phyloP scores from a whole-genome alignment of 2,329 filamentous ascomycete genomes.

The Dactylonectria macrodidyma region DNA sequence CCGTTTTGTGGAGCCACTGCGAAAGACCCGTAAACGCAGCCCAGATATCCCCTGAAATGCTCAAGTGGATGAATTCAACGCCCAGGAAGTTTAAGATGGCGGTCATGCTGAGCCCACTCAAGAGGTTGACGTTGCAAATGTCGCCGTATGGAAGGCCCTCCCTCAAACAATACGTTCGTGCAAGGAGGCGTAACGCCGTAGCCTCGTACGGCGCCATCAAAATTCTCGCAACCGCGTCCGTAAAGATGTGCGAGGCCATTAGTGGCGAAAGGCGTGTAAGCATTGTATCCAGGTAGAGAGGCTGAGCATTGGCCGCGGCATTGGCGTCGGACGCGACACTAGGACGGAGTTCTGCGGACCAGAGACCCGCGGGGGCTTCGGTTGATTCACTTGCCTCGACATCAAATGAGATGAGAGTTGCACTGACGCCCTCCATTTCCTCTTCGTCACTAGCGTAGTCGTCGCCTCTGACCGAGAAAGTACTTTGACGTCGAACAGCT shows the following conservation, averaged over 20 bases:
- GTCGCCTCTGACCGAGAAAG: slow-evolving; percentile 63
- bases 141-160: slow-evolving; percentile 55
- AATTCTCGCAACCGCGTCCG: slow-evolving; percentile 59
- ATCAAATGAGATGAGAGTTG: slow-evolving; percentile 73
- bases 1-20: slow-evolving; percentile 58
- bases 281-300: slow-evolving; percentile 63
- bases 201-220: slow-evolving; percentile 64
- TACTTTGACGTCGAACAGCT: slow-evolving; percentile 60
- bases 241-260: slow-evolving; percentile 62
- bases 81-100: slow-evolving; percentile 62
- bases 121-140: slow-evolving; percentile 56
- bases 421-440: slow-evolving; percentile 67
- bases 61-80: slow-evolving; percentile 61
- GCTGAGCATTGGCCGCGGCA: slow-evolving; percentile 42
- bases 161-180: slow-evolving; percentile 57
- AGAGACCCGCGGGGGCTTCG: slow-evolving; percentile 66
- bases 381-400: slow-evolving; percentile 70
- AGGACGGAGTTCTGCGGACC: slow-evolving; percentile 72
- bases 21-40: slow-evolving; percentile 56
- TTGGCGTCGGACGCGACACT: slow-evolving; percentile 57
- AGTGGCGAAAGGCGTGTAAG: slow-evolving; percentile 67
- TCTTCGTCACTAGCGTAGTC: slow-evolving; percentile 72
- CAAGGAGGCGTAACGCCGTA: slow-evolving; percentile 60
- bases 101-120: slow-evolving; percentile 57
- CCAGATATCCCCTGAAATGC: slow-evolving; percentile 63